These are phyloP conservation scores for Ascoidea tarda DNA, from an alignment of 805 yeast species.

Conservation along the genomic window DNA sequence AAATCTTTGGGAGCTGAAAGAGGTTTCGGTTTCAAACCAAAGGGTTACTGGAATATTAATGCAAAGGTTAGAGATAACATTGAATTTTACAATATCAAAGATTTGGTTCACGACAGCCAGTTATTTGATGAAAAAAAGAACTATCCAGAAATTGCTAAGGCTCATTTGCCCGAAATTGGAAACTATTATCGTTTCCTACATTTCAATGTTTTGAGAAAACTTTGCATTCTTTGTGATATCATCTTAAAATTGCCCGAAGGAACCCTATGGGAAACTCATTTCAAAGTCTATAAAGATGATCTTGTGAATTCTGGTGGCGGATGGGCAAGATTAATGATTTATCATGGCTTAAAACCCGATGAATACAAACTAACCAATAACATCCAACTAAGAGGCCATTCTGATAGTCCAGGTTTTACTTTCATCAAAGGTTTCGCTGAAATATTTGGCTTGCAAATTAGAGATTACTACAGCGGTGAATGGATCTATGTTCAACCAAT, in stretches of 20 bases:
- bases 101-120: slow-evolving; percentile 23
- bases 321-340: slow-evolving; percentile 23
- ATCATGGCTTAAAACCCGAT: slow-evolving; percentile 20
- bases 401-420: slow-evolving; percentile 27
- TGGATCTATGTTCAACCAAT: slow-evolving; percentile 25
- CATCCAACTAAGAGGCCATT: slow-evolving; percentile 33
- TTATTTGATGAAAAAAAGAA: slow-evolving; percentile 11
- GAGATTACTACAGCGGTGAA: slow-evolving; percentile 19
- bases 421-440: slow-evolving; percentile 25
- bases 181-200: slow-evolving; percentile 26
- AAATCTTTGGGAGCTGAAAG: slow-evolving; percentile 28
- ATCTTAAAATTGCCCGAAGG: slow-evolving; percentile 35
- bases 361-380: slow-evolving; percentile 20
- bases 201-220: slow-evolving; percentile 20
- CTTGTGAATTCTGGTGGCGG: slow-evolving; percentile 24
- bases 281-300: slow-evolving; percentile 20
- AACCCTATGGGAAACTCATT: slow-evolving; percentile 22
- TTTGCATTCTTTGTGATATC: slow-evolving; percentile 27
- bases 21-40: slow-evolving; percentile 33
- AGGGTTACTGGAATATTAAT: slow-evolving; percentile 32
- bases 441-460: slow-evolving; percentile 24
- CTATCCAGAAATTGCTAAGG: slow-evolving; percentile 27
- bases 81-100: slow-evolving; percentile 28
- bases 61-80: slow-evolving; percentile 29
- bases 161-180: slow-evolving; percentile 25